Percentiles rank a stretch among this genome's conserved stretches.
These are phyloP conservation scores for Lenwebbia sp. DNA, from an alignment of 345 rosid species.

Conservation along the genomic window DNA sequence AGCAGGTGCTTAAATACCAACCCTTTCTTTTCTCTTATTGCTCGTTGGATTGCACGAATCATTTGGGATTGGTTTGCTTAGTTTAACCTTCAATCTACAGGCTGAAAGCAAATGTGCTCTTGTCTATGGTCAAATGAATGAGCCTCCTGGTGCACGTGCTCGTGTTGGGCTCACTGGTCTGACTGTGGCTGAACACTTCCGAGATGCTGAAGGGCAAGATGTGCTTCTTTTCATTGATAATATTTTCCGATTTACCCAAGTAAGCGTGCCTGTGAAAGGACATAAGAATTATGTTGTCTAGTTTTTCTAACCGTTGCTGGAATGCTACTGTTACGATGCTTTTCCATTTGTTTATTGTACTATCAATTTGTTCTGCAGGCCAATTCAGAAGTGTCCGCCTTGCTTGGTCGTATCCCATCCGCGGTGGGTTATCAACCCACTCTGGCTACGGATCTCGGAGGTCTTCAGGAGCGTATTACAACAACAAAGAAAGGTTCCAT, in stretches of 20 bases:
- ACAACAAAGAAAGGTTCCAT: conserved; percentile 99
- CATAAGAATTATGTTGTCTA: background rate
- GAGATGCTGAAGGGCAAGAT: conserved; percentile 99
- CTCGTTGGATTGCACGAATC: background rate
- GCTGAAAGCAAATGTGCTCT: conserved; percentile 96
- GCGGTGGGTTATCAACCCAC: conserved; percentile 99
- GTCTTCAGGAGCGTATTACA: conserved; percentile 97
- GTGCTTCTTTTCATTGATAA: conserved; percentile 84
- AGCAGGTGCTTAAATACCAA: conserved; percentile 42
- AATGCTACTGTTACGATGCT: background rate
- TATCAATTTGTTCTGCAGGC: conserved; percentile 35
- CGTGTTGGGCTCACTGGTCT: conserved; percentile 99
- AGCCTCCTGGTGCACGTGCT: conserved; percentile 99
- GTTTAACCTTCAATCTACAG: conserved; percentile 14
- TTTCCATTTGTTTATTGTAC: background rate
- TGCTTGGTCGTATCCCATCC: conserved; percentile 99
- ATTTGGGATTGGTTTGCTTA: background rate
- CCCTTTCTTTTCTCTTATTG: background rate
- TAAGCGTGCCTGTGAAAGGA: background rate
- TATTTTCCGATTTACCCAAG: conserved; percentile 1
- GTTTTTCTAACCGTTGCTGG: background rate
- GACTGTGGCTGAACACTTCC: conserved; percentile 96
- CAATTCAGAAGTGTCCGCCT: conserved; percentile 97
- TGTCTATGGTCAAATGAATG: conserved; percentile 99
- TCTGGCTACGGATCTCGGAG: conserved; percentile 97